Conservation (phyloP, 2,329 filamentous ascomycete genomes). For the Pseudogymnoascus sp. region DNA sequence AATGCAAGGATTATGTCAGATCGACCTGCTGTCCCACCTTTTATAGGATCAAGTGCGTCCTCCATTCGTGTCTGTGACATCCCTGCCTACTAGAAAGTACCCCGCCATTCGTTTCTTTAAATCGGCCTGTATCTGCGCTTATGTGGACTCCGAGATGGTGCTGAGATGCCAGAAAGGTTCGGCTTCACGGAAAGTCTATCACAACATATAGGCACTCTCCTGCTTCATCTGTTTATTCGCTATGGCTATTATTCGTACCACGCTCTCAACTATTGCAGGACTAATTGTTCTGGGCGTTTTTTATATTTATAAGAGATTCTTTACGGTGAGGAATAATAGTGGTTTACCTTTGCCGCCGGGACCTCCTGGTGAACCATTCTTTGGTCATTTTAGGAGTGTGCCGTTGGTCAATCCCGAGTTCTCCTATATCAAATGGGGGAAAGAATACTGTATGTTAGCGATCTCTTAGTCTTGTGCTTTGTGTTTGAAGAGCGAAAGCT, state of each 20-base stretch:
- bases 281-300: not conserved
- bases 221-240: not conserved
- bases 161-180: not conserved
- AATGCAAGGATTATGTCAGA: not conserved
- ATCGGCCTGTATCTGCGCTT: not conserved
- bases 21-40: not conserved
- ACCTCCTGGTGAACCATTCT: conserved; percentile 19
- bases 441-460: conserved; percentile 18
- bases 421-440: conserved; percentile 19
- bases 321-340: conserved; percentile 9
- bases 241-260: not conserved
- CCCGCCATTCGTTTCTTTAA: not conserved
- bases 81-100: not conserved
- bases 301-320: not conserved
- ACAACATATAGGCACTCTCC: not conserved
- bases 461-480: conserved; percentile 10
- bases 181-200: not conserved
- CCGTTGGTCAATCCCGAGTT: conserved; percentile 17
- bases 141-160: not conserved
- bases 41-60: not conserved
- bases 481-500: not conserved
- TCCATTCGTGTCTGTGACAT: not conserved
- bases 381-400: conserved; percentile 21
- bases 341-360: conserved; percentile 20
- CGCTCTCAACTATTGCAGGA: not conserved